Evolutionary conservation across 2,329 filamentous ascomycete genomes (phyloP).

Genomic region (Zelopaecilomyces penicillatus): DNA sequence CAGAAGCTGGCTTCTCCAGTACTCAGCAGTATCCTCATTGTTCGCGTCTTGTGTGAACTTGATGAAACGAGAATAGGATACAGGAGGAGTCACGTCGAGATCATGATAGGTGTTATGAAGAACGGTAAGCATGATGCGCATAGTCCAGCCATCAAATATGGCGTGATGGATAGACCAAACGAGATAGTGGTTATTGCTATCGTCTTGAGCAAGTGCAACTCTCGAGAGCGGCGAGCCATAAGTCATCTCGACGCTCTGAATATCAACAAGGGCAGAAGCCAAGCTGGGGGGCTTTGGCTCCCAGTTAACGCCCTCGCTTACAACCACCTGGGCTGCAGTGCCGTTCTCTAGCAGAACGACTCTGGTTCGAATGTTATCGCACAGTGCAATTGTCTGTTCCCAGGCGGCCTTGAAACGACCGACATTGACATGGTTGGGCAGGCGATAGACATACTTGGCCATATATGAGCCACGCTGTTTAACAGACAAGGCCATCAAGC

Average conservation of each 20-base stretch:
- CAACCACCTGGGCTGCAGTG: background rate
- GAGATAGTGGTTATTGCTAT: conserved; percentile 5
- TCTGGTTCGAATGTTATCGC: conserved; percentile 9
- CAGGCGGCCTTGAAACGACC: conserved; percentile 8
- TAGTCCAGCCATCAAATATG: conserved; percentile 21
- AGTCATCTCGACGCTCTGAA: conserved; percentile 1
- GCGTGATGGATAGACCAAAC: conserved; percentile 20
- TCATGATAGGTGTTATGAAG: conserved; percentile 8
- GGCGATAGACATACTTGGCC: background rate
- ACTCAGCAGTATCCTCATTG: background rate
- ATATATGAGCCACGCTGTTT: conserved; percentile 9
- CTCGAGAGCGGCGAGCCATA: conserved; percentile 4
- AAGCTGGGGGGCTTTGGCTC: background rate
- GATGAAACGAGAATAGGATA: conserved; percentile 4
- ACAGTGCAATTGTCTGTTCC: conserved; percentile 2
- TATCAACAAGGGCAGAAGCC: background rate
- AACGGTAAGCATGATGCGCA: conserved; percentile 11
- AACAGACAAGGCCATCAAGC: conserved; percentile 9
- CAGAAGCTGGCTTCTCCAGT: conserved; percentile 3
- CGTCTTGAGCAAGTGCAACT: background rate
- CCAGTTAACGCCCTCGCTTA: background rate
- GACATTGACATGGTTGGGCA: background rate
- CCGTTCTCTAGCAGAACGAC: conserved; percentile 6
- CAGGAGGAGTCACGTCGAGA: background rate
- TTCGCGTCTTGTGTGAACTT: background rate